Evolutionary conservation across 1,139 yeast genomes (phyloP).

Genomic region (Diutina pseudorugosa): DNA sequence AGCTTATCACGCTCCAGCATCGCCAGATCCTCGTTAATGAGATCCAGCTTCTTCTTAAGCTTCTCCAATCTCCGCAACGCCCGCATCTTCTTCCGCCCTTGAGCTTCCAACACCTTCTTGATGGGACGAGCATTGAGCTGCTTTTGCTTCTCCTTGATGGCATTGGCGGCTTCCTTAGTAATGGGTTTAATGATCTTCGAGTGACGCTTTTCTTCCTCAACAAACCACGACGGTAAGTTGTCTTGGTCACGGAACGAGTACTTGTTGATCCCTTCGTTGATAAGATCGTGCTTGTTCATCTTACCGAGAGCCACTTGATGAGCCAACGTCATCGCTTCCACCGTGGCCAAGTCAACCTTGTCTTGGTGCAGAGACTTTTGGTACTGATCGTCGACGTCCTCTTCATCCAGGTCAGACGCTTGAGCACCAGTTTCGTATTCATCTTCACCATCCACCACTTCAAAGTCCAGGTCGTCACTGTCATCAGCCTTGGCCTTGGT

Average conservation of each 20-base stretch:
- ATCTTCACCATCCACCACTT: constrained; percentile 11
- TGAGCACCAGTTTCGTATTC: constrained; percentile 9
- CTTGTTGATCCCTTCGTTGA: constrained; percentile 86
- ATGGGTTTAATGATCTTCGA: constrained; percentile 82
- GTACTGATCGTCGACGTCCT: constrained; percentile 13
- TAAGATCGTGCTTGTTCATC: constrained; percentile 66
- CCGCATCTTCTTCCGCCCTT: constrained; percentile 93
- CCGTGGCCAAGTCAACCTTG: constrained; percentile 29
- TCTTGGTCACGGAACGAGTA: constrained; percentile 87
- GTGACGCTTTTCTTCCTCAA: constrained; percentile 83
- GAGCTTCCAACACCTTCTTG: constrained; percentile 94
- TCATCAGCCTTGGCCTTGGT: constrained; percentile 10
- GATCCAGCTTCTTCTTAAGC: constrained; percentile 85
- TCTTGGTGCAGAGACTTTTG: not conserved
- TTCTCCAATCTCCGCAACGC: constrained; percentile 82
- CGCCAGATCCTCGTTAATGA: constrained; percentile 77
- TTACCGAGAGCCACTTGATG: constrained; percentile 91
- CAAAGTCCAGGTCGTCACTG: constrained; percentile 10
- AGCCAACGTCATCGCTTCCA: constrained; percentile 95
- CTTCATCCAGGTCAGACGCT: constrained; percentile 36
- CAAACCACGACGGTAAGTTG: constrained; percentile 89
- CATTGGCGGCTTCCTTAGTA: constrained; percentile 92
- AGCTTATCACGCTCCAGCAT: constrained; percentile 91
- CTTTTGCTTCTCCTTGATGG: constrained; percentile 78
- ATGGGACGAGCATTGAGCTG: constrained; percentile 95